These are phyloP conservation scores for Rhamnella rubrinervis DNA, from an alignment of 331 rosid genomes.

Conservation along the genomic window DNA sequence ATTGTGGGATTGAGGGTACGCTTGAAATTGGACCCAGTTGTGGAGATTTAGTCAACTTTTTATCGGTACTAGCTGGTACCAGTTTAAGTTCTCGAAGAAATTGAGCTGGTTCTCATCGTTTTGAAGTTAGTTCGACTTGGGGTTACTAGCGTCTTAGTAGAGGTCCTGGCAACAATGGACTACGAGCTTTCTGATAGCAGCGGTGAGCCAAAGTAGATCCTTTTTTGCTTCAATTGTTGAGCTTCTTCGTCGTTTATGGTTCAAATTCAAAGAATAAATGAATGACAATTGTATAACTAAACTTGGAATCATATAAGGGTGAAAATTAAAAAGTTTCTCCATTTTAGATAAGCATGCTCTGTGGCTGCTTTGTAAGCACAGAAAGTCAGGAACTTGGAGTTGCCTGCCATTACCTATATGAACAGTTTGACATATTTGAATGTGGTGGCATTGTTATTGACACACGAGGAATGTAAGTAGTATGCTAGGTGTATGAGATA, in stretches of 20 bases:
- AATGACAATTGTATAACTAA: too few relatives aligned
- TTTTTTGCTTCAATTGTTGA: constrained; percentile 3
- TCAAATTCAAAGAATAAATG: too few relatives aligned
- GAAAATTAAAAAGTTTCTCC: too few relatives aligned
- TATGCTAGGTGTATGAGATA: too few relatives aligned
- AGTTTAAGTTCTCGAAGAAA: constrained; percentile 15
- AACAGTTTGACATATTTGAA: background rate
- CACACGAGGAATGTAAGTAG: too few relatives aligned
- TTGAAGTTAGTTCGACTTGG: constrained; percentile 22
- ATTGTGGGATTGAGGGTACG: constrained; percentile 9
- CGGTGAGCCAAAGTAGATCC: constrained; percentile 42
- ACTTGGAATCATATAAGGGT: too few relatives aligned
- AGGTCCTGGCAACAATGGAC: constrained; percentile 36
- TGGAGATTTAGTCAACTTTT: constrained; percentile 21
- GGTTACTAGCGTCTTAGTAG: constrained; percentile 9
- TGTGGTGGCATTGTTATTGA: background rate
- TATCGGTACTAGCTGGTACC: background rate
- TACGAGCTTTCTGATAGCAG: constrained; percentile 69
- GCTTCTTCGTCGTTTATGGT: background rate
- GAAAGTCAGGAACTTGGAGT: background rate
- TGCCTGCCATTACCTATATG: background rate
- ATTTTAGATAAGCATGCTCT: too few relatives aligned
- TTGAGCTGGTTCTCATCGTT: constrained; percentile 22
- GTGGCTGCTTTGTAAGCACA: too few relatives aligned
- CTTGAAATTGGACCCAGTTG: constrained; percentile 5